A percentile compares a stretch with the other conserved stretches of the same genome.
These are phyloP conservation scores for Scheffersomyces ergatensis DNA, from an alignment of 805 yeast genomes.

Conservation along the genomic window DNA sequence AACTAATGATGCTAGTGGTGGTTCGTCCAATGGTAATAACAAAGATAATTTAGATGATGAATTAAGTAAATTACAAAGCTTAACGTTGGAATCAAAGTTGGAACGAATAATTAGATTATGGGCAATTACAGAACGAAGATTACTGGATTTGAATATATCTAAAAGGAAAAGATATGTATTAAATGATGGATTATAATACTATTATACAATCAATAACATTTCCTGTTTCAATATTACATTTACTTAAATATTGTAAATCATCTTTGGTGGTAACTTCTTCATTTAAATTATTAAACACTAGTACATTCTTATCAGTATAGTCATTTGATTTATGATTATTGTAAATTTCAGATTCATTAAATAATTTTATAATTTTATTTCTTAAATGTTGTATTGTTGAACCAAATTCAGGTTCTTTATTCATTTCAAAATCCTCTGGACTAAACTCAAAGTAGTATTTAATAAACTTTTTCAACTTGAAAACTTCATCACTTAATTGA, in stretches of 20 bases:
- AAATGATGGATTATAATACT: conserved; percentile 11
- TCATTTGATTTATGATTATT: conserved; percentile 10
- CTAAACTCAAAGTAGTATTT: conserved; percentile 74
- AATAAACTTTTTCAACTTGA: conserved; percentile 25
- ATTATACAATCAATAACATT: conserved; percentile 33
- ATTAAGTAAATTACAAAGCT: conserved; percentile 14
- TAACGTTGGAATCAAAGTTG: conserved; percentile 38
- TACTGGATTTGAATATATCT: conserved; percentile 32
- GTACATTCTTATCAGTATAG: conserved; percentile 15
- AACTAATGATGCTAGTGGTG: background rate
- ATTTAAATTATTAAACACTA: conserved; percentile 26
- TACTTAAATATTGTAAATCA: conserved; percentile 31
- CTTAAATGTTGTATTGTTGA: conserved; percentile 65
- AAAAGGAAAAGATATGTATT: conserved; percentile 21
- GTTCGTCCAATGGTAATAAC: conserved; percentile 2
- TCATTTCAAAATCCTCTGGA: conserved; percentile 70
- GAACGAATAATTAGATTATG: conserved; percentile 59
- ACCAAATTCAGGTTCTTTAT: conserved; percentile 64
- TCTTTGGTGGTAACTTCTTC: conserved; percentile 18
- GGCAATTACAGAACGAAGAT: conserved; percentile 61
- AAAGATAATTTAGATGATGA: conserved; percentile 16
- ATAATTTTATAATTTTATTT: conserved; percentile 51
- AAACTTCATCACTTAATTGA: conserved; percentile 13
- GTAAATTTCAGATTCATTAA: conserved; percentile 39
- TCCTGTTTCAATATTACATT: conserved; percentile 41